A percentile compares a stretch with the other conserved stretches of the same genome.
phyloP scores from a whole-genome alignment of 306 rosid species.

The Gastrolobium bilobum region DNA sequence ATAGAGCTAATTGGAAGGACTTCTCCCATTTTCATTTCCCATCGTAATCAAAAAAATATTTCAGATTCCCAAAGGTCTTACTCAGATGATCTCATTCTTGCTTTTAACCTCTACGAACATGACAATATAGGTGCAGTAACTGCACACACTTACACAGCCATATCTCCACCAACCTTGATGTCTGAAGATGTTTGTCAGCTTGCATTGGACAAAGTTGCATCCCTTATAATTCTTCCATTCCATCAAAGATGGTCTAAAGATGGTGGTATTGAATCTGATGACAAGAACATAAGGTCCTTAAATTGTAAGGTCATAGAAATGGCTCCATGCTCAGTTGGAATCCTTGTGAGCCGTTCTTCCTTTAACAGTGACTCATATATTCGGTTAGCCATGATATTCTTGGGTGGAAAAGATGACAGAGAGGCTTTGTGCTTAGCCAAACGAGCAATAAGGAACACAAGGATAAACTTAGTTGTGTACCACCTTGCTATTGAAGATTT shows the following conservation, averaged over 20 bases:
- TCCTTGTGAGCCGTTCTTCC: conserved; percentile 53
- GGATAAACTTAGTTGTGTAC: too few species aligned
- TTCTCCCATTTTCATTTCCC: conserved; percentile 57
- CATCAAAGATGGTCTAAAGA: conserved; percentile 61
- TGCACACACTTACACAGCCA: conserved; percentile 53
- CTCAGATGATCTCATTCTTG: conserved; percentile 55
- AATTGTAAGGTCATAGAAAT: conserved; percentile 54
- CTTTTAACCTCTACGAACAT: conserved; percentile 52
- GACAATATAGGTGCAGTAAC: conserved; percentile 44
- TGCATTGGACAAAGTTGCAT: conserved; percentile 60
- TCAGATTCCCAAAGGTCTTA: conserved; percentile 40
- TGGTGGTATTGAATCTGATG: conserved; percentile 58
- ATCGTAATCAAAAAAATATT: conserved; percentile 47
- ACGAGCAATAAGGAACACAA: too few species aligned
- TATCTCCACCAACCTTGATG: conserved; percentile 58
- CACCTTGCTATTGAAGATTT: too few species aligned
- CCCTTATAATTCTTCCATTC: conserved; percentile 64
- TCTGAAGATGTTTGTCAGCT: conserved; percentile 66
- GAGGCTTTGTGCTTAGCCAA: too few species aligned
- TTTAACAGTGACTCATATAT: too few species aligned
- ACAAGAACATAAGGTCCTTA: conserved; percentile 52
- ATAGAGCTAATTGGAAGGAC: conserved; percentile 60
- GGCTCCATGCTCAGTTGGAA: conserved; percentile 70
- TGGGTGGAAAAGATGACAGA: too few species aligned
- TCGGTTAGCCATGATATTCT: too few species aligned